phyloP scores from a whole-genome alignment of 805 yeast species.

The Starmerella davenportii region DNA sequence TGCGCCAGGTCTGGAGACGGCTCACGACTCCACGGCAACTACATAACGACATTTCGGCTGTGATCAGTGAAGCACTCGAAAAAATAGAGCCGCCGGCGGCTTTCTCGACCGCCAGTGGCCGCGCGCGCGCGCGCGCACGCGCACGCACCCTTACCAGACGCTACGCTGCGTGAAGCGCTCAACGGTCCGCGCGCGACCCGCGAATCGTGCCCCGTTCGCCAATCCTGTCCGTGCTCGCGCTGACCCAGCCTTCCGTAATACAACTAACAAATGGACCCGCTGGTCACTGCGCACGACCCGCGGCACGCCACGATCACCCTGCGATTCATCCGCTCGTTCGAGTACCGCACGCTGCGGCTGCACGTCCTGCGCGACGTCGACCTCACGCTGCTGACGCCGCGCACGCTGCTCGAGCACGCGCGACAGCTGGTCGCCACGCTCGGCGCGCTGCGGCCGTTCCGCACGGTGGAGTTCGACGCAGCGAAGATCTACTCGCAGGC shows the following conservation, averaged over 20 bases:
- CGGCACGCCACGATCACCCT: constrained; percentile 54
- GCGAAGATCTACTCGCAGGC: constrained; percentile 85
- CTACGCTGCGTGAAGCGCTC: too few species aligned
- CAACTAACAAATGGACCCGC: neutral
- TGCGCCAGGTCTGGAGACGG: neutral
- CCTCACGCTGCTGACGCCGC: constrained; percentile 49
- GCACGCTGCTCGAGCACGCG: constrained; percentile 39
- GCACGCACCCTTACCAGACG: too few species aligned
- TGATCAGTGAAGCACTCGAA: neutral
- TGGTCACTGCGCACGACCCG: constrained; percentile 10
- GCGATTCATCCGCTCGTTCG: constrained; percentile 78
- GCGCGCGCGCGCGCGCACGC: constrained; percentile 24
- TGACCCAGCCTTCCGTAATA: too few species aligned
- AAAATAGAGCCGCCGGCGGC: neutral
- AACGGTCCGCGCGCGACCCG: constrained; percentile 15
- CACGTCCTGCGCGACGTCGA: constrained; percentile 52
- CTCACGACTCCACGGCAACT: too few species aligned
- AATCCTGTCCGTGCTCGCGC: neutral
- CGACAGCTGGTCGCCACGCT: constrained; percentile 32
- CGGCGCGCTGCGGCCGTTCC: constrained; percentile 63
- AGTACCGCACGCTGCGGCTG: constrained; percentile 73
- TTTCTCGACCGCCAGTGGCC: constrained; percentile 21
- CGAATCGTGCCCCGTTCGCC: neutral
- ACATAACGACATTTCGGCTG: too few species aligned
- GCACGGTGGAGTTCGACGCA: constrained; percentile 49